phyloP scores from a whole-genome alignment of 2,329 filamentous ascomycete species.

The Colletotrichum liriopes region DNA sequence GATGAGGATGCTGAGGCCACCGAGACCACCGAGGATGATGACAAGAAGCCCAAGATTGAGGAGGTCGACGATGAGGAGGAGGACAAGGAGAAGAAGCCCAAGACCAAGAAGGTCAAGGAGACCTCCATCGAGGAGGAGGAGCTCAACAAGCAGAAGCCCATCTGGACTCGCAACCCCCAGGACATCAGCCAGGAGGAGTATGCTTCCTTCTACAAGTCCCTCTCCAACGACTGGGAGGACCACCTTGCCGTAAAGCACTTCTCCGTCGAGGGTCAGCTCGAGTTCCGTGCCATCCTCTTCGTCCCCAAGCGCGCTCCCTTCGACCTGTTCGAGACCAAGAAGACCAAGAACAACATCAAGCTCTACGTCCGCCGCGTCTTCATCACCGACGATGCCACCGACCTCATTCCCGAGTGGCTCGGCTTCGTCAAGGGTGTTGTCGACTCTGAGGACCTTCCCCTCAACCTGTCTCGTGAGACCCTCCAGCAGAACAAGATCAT shows the following conservation, averaged over 20 bases:
- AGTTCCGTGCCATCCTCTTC: slow-evolving; percentile 99
- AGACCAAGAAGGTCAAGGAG: slow-evolving; percentile 99
- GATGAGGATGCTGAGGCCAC: slow-evolving; percentile 92
- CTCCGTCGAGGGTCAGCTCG: slow-evolving; percentile 99
- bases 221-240: slow-evolving; percentile 99
- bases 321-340: slow-evolving; percentile 99
- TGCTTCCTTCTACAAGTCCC: slow-evolving; percentile 99
- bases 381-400: slow-evolving; percentile 99
- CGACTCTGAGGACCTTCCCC: slow-evolving; percentile 98
- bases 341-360: slow-evolving; percentile 99
- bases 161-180: slow-evolving; percentile 98
- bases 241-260: slow-evolving; percentile 99
- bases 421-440: slow-evolving; percentile 99
- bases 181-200: slow-evolving; percentile 98
- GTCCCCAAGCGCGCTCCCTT: slow-evolving; percentile 99
- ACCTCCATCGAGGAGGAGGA: slow-evolving; percentile 99
- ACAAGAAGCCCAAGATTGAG: slow-evolving; percentile 97
- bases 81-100: slow-evolving; percentile 90
- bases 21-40: slow-evolving; percentile 75
- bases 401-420: slow-evolving; percentile 99
- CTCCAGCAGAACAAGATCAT: slow-evolving; percentile 99
- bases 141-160: slow-evolving; percentile 99
- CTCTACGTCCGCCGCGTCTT: slow-evolving; percentile 99
- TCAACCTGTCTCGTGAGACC: slow-evolving; percentile 99
- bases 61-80: slow-evolving; percentile 91